These are phyloP conservation scores for Xylariaceae sp. DNA, from an alignment of 2,329 filamentous ascomycete species.

Conservation along the genomic window DNA sequence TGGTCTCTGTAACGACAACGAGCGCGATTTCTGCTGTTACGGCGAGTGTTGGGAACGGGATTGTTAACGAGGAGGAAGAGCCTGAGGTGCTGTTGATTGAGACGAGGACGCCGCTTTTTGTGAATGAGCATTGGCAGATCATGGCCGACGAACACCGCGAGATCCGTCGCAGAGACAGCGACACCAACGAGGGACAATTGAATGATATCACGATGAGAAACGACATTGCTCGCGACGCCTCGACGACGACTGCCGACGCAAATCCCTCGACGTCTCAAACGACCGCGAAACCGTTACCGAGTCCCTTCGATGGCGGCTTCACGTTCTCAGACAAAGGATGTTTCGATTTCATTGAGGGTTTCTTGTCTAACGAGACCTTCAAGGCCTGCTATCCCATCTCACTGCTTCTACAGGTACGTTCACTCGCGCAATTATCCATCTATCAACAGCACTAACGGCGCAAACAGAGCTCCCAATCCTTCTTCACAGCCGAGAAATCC, in stretches of 20 bases:
- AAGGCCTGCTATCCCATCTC: conserved; percentile 76
- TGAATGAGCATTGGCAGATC: conserved; percentile 35
- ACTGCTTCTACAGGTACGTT: conserved; percentile 67
- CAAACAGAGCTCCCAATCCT: conserved; percentile 68
- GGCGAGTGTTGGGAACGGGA: background rate
- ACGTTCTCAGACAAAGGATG: conserved; percentile 59
- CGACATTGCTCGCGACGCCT: conserved; percentile 32
- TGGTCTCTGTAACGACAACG: background rate
- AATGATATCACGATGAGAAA: conserved; percentile 21
- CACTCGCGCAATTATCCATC: background rate
- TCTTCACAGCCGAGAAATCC: conserved; percentile 74
- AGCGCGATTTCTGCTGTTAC: too few relatives aligned
- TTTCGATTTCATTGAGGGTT: conserved; percentile 60
- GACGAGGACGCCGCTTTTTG: conserved; percentile 32
- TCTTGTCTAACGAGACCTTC: conserved; percentile 63
- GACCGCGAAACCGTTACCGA: conserved; percentile 47
- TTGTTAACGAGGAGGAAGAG: conserved; percentile 23
- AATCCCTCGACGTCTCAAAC: conserved; percentile 28
- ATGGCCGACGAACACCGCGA: conserved; percentile 34
- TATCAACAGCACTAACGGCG: conserved; percentile 3
- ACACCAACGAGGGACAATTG: conserved; percentile 8
- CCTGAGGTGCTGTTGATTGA: conserved; percentile 32
- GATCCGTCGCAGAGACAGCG: conserved; percentile 21
- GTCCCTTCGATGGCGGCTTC: conserved; percentile 61
- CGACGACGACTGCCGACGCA: conserved; percentile 26